A percentile compares a stretch with the other conserved stretches of the same genome.
phyloP scores from a whole-genome alignment of 1,284 basidiomycete genomes.

The Trichosporon coremiiforme region DNA sequence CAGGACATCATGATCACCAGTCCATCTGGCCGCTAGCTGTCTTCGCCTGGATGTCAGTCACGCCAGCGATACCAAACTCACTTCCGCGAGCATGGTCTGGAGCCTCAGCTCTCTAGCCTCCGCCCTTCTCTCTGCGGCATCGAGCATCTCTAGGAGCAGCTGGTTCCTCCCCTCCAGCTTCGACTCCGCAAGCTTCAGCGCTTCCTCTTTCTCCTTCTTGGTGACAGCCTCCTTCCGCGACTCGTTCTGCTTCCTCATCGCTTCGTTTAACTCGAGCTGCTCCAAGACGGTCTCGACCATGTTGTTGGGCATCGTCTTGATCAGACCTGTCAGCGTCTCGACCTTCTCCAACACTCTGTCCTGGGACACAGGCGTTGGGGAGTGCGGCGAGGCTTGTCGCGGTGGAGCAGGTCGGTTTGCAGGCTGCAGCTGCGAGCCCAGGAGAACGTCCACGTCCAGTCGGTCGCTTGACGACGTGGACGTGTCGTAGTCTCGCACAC shows the following conservation, averaged over 20 bases:
- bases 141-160: slow-evolving; percentile 25
- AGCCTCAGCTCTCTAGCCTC: slow-evolving; percentile 29
- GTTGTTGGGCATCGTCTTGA: slow-evolving; percentile 22
- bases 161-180: slow-evolving; percentile 20
- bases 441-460: slow-evolving; percentile 15
- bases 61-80: slow-evolving; percentile 12
- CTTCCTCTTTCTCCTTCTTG: slow-evolving; percentile 12
- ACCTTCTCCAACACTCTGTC: slow-evolving; percentile 22
- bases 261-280: slow-evolving; percentile 9
- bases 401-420: neutral
- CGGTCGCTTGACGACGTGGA: slow-evolving; percentile 11
- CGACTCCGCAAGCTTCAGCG: neutral
- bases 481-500: slow-evolving; percentile 5
- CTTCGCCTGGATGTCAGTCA: slow-evolving; percentile 27
- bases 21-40: slow-evolving; percentile 30
- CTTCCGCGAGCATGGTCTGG: slow-evolving; percentile 28
- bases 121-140: slow-evolving; percentile 26
- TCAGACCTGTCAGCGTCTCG: slow-evolving; percentile 6
- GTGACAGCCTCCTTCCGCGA: neutral
- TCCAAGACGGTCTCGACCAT: slow-evolving; percentile 4
- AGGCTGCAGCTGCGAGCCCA: neutral
- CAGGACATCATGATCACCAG: slow-evolving; percentile 20
- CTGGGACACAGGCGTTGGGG: neutral
- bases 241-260: slow-evolving; percentile 11
- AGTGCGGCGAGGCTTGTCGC: neutral